A percentile compares a stretch with the other conserved stretches of the same genome.
These are phyloP conservation scores for Crataegus laevigata DNA, from an alignment of 306 rosid species.

Conservation along the genomic window DNA sequence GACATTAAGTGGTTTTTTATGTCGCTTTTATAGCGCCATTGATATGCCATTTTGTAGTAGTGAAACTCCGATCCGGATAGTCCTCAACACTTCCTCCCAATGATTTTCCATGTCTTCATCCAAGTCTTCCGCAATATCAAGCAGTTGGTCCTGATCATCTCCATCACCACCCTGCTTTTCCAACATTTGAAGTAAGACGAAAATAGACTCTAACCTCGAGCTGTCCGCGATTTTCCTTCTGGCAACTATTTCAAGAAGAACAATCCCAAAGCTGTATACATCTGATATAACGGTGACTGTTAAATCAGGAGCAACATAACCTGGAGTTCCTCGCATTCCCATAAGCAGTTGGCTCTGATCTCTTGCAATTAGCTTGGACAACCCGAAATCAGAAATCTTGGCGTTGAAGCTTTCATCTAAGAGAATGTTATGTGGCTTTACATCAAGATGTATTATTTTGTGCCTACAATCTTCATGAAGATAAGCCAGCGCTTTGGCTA, in stretches of 20 bases:
- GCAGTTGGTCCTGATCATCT: neutral
- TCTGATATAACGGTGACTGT: conserved; percentile 13
- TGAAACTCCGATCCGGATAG: neutral
- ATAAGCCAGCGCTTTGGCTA: conserved; percentile 22
- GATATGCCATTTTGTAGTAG: no score
- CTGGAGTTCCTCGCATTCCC: conserved; percentile 14
- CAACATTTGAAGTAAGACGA: conserved; percentile 3
- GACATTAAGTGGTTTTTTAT: no score
- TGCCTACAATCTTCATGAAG: conserved; percentile 21
- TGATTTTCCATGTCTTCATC: neutral
- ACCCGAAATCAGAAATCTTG: conserved; percentile 10
- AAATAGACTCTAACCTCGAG: neutral
- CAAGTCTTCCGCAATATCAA: neutral
- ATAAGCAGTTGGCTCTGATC: conserved; percentile 1
- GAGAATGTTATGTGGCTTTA: conserved; percentile 13
- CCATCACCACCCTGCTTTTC: neutral
- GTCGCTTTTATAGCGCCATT: no score
- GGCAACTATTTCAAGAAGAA: conserved; percentile 9
- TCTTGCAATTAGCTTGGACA: neutral
- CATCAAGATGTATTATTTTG: conserved; percentile 9
- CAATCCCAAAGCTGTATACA: conserved; percentile 10
- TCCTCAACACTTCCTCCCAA: neutral
- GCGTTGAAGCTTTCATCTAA: conserved; percentile 16
- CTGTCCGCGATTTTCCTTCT: conserved; percentile 3
- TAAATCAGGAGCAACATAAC: conserved; percentile 10